Evolutionary conservation across 306 rosid species (phyloP), one percentile per base, ranked within the genome.

Genomic region (Aeschynomene evenia): DNA sequence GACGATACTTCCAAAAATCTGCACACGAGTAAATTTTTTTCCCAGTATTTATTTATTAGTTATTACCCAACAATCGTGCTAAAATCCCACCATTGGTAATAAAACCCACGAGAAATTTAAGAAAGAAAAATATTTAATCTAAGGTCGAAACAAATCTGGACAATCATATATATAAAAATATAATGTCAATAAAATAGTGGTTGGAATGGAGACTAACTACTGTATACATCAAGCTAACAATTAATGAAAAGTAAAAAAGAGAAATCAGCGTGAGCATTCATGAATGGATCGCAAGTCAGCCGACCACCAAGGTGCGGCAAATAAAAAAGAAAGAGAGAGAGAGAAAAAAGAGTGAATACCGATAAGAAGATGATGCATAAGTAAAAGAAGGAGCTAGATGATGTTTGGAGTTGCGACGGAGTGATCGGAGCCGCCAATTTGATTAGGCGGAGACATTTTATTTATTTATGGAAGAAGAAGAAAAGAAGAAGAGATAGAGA

Each of bases 341-440:
- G 14, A 52, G 34, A 62, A 19, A 36, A 19, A 7, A 11, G 11
- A 5, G 12, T 7, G 56, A 54, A 68, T 80, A 87, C 86, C 80
- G 9, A 45, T 19, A 45, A 16, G 10, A 40, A 34, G 52, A n/a
- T n/a, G n/a, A n/a, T n/a, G n/a, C 5, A 28, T 28, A 76, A 58
- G 63, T 51, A 22, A 52, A 62, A 4, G 36, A 2, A 33, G 5
- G 48, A 12, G 70, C 39, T 24, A 59, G 84, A 77, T 75, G 72
- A 59, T 63, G 15, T 50, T 75, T 59, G 33, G 69, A 78, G 78
- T 43, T 62, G 29, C 6, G 61, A 34, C 36, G 26, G 48, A 10
- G 69, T 67, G 63, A 78, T 19, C 70, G 68, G 70, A 75, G 58
- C 40, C 49, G 42, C 52, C 63, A 68, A 76, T 39, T 49, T 39